Evolutionary conservation across 768 basidiomycete species (phyloP).

Genomic region (Naganishia vaughanmartiniae): DNA sequence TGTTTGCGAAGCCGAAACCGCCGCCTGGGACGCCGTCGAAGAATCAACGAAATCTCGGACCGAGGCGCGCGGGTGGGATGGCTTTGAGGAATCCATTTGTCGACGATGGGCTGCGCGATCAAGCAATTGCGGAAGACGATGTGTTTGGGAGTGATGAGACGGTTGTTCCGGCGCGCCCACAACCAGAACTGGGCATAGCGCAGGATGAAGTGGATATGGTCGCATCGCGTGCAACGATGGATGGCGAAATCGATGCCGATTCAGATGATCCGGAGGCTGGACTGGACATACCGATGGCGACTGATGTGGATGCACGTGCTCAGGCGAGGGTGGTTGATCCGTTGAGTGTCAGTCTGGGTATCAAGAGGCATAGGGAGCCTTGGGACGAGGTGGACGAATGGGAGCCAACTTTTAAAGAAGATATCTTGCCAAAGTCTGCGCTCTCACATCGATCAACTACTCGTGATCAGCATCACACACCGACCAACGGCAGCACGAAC

Average conservation of each 20-base stretch:
- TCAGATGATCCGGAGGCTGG: slow-evolving; percentile 12
- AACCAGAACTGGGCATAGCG: background rate
- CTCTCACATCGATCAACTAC: background rate
- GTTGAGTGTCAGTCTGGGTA: background rate
- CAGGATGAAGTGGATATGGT: slow-evolving; percentile 20
- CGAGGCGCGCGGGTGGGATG: background rate
- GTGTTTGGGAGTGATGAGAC: slow-evolving; percentile 9
- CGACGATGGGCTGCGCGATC: background rate
- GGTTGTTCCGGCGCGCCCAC: background rate
- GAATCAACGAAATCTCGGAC: slow-evolving; percentile 7
- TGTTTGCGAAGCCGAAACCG: slow-evolving; percentile 8
- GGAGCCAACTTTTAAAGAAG: slow-evolving; percentile 23
- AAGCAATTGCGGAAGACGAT: background rate
- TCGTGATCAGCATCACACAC: background rate
- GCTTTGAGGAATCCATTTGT: slow-evolving; percentile 16
- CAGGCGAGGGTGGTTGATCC: slow-evolving; percentile 6
- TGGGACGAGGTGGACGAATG: slow-evolving; percentile 31
- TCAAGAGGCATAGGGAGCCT: slow-evolving; percentile 15
- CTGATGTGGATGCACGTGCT: background rate
- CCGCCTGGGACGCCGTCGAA: background rate
- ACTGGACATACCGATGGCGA: background rate
- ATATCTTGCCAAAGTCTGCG: background rate
- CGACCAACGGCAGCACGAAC: background rate
- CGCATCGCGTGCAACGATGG: slow-evolving; percentile 17
- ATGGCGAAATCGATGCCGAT: slow-evolving; percentile 17